Conservation (phyloP, 495 filamentous ascomycete genomes). For the Xylaria nigripes region DNA sequence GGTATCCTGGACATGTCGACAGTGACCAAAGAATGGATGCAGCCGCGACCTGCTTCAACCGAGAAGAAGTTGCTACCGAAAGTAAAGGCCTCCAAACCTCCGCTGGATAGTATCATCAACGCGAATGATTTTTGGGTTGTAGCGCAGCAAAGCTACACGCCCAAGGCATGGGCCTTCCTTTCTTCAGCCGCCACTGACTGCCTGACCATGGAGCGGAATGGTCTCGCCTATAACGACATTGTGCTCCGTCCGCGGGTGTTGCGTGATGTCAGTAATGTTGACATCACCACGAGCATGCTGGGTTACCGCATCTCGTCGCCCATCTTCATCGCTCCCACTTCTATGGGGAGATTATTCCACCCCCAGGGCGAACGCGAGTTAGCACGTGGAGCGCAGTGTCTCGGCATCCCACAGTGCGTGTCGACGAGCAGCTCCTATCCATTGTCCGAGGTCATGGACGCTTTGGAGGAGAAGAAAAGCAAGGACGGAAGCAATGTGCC, state of each 20-base stretch:
- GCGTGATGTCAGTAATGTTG: slow-evolving; percentile 53
- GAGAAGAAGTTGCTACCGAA: slow-evolving; percentile 4
- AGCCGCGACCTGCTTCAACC: slow-evolving; percentile 6
- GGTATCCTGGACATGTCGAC: slow-evolving; percentile 46
- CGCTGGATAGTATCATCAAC: slow-evolving; percentile 61
- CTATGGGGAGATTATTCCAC: slow-evolving; percentile 65
- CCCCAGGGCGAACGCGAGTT: slow-evolving; percentile 65
- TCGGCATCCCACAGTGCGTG: slow-evolving; percentile 45
- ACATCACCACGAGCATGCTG: slow-evolving; percentile 53
- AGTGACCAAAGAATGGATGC: slow-evolving; percentile 18
- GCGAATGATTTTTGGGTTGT: slow-evolving; percentile 64
- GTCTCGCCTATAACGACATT: slow-evolving; percentile 53
- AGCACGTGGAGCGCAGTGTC: slow-evolving; percentile 49
- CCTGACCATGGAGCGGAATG: slow-evolving; percentile 49
- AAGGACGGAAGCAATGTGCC: slow-evolving; percentile 15
- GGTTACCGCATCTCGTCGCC: slow-evolving; percentile 51
- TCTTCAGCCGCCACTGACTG: slow-evolving; percentile 74
- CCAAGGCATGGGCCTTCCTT: slow-evolving; percentile 78
- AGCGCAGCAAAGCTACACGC: slow-evolving; percentile 51
- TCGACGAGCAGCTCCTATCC: slow-evolving; percentile 66
- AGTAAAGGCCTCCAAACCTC: slow-evolving; percentile 42
- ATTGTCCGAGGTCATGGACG: slow-evolving; percentile 50
- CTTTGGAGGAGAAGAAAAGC: slow-evolving; percentile 27
- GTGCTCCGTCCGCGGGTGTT: slow-evolving; percentile 67
- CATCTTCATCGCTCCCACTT: slow-evolving; percentile 66